phyloP scores from a whole-genome alignment of 169 alveolate genomes.

The Eimeria tenella region DNA sequence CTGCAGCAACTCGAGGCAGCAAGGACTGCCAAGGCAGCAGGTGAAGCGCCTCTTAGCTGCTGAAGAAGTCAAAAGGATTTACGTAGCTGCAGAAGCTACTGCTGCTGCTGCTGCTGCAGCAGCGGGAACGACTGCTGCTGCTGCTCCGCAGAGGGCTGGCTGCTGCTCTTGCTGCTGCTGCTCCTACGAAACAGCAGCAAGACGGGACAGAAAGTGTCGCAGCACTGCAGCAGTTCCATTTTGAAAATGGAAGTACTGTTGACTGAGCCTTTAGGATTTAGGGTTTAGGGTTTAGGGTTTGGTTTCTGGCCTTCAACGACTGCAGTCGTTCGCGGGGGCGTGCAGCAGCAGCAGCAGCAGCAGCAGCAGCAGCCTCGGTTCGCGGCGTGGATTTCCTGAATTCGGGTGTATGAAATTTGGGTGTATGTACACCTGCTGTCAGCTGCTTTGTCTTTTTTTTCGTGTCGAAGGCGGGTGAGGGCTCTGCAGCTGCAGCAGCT shows the following conservation, averaged over 20 bases:
- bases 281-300: constrained; percentile 16
- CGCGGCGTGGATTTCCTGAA: background rate
- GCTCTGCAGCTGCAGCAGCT: constrained; percentile 11
- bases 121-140: constrained; percentile 2
- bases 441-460: constrained; percentile 6
- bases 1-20: background rate
- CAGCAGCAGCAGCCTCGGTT: constrained; percentile 8
- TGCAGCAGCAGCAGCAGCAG: constrained; percentile 34
- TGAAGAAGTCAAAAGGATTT: background rate
- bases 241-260: background rate
- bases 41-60: background rate
- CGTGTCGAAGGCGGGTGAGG: background rate
- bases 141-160: constrained; percentile 6
- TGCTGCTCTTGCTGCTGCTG: constrained; percentile 17
- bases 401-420: too few relatives aligned
- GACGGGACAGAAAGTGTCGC: background rate
- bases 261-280: background rate
- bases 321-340: constrained; percentile 24
- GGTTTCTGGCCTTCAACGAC: constrained; percentile 2
- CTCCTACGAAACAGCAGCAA: constrained; percentile 3
- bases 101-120: too few relatives aligned
- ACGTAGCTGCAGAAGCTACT: too few relatives aligned
- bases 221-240: background rate
- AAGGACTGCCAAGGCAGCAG: background rate
- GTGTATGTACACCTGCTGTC: background rate